A percentile compares a stretch with the other conserved stretches of the same genome.
These are phyloP conservation scores for Canavalia ensiformis DNA, from an alignment of 306 rosid species.

Conservation along the genomic window DNA sequence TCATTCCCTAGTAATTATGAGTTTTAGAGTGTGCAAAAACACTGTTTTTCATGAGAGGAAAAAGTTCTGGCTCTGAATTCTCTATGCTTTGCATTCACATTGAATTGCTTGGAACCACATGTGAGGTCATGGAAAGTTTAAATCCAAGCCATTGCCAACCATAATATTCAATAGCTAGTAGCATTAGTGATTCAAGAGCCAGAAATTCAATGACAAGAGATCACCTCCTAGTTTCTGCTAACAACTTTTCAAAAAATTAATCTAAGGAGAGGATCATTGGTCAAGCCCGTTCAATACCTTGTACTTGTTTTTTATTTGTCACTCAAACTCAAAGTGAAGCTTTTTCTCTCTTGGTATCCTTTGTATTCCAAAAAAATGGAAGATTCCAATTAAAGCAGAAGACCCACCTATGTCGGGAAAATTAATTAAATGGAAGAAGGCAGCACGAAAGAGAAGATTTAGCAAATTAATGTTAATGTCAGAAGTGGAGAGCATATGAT, in stretches of 20 bases:
- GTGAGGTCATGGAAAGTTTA: not conserved
- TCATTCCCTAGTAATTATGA: slow-evolving; percentile 47
- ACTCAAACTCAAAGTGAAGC: slow-evolving; percentile 24
- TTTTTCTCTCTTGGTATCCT: not conserved
- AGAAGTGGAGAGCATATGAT: slow-evolving; percentile 38
- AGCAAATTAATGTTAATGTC: slow-evolving; percentile 17
- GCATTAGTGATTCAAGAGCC: slow-evolving; percentile 8
- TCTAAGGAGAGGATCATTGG: not conserved
- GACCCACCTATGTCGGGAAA: not conserved
- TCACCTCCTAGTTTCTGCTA: not conserved
- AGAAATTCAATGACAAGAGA: not conserved
- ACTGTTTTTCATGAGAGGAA: slow-evolving; percentile 32
- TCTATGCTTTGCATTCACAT: slow-evolving; percentile 21
- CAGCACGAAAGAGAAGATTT: slow-evolving; percentile 23
- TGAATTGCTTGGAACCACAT: slow-evolving; percentile 3
- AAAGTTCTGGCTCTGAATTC: slow-evolving; percentile 42
- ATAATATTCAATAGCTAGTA: not conserved
- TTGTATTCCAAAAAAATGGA: not conserved
- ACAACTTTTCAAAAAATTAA: not conserved
- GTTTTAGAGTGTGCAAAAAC: not conserved
- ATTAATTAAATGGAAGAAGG: slow-evolving; percentile 16
- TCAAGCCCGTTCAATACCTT: not conserved
- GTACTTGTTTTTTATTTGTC: not conserved
- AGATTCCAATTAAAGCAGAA: slow-evolving; percentile 38
- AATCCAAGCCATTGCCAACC: slow-evolving; percentile 1